phyloP scores from a whole-genome alignment of 371 early-diverging fungal species.

The Mucor piriformis region DNA sequence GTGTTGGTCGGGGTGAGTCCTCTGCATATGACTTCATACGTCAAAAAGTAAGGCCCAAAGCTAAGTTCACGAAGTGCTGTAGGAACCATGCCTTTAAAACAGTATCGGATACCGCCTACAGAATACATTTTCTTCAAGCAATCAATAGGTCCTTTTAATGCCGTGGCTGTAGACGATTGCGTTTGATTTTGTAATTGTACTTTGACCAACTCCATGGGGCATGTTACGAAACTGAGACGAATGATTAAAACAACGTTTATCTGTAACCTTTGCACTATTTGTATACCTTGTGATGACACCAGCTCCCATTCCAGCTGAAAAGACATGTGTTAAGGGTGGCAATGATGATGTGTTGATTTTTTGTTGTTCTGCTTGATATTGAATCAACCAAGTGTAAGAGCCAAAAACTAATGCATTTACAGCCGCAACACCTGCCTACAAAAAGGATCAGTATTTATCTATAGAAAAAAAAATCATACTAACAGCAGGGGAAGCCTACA shows the following conservation, averaged over 20 bases:
- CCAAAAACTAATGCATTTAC: slow-evolving; percentile 72
- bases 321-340: slow-evolving; percentile 49
- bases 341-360: not conserved
- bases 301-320: slow-evolving; percentile 66
- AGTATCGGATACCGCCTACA: slow-evolving; percentile 64
- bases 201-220: slow-evolving; percentile 71
- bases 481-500: slow-evolving; percentile 59
- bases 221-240: slow-evolving; percentile 53
- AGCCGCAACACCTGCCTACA: slow-evolving; percentile 65
- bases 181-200: slow-evolving; percentile 65
- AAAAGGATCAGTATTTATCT: not conserved
- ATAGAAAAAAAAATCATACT: slow-evolving; percentile 21
- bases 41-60: slow-evolving; percentile 79
- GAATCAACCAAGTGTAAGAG: slow-evolving; percentile 61
- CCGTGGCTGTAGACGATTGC: not conserved
- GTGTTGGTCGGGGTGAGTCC: slow-evolving; percentile 25
- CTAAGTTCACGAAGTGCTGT: slow-evolving; percentile 74
- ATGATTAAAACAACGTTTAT: not conserved
- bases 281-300: slow-evolving; percentile 64
- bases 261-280: not conserved
- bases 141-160: slow-evolving; percentile 59
- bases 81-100: slow-evolving; percentile 65
- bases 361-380: slow-evolving; percentile 33
- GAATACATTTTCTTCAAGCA: slow-evolving; percentile 60
- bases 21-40: slow-evolving; percentile 68